phyloP scores from a whole-genome alignment of 441 rosid genomes.

The Gossypium gossypioides region DNA sequence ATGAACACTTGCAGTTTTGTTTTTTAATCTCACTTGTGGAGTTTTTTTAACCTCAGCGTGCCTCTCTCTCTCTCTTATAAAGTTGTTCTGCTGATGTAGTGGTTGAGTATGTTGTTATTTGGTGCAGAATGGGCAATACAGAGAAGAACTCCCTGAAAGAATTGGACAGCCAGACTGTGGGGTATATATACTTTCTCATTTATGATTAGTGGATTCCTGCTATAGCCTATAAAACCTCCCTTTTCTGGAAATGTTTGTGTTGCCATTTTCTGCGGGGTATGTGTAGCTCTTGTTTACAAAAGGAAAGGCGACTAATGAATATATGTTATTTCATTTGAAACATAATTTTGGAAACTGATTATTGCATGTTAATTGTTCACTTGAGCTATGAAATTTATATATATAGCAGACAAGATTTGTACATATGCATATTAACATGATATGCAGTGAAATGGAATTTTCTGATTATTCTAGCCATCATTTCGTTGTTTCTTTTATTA shows the following conservation, averaged over 20 bases:
- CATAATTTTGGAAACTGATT: background rate
- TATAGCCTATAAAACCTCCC: background rate
- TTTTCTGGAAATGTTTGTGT: background rate
- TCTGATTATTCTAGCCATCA: background rate
- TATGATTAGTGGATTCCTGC: background rate
- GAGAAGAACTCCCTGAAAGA: constrained; percentile 64
- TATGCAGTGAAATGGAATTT: background rate
- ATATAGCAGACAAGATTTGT: background rate
- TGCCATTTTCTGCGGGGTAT: background rate
- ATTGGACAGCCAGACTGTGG: constrained; percentile 69
- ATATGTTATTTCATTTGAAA: background rate
- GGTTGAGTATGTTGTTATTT: constrained; percentile 11
- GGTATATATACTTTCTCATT: constrained; percentile 26
- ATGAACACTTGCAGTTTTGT: background rate
- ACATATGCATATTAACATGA: background rate
- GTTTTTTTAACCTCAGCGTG: no score
- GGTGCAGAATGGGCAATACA: constrained; percentile 32
- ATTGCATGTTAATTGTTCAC: background rate
- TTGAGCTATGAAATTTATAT: background rate
- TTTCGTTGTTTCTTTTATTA: background rate
- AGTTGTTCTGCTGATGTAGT: background rate
- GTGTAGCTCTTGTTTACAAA: background rate
- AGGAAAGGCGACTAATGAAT: background rate
- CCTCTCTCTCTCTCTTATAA: no score
- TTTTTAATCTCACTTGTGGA: no score